These are phyloP conservation scores for Ramaria sp. DNA, from an alignment of 768 basidiomycete species.

Conservation along the genomic window DNA sequence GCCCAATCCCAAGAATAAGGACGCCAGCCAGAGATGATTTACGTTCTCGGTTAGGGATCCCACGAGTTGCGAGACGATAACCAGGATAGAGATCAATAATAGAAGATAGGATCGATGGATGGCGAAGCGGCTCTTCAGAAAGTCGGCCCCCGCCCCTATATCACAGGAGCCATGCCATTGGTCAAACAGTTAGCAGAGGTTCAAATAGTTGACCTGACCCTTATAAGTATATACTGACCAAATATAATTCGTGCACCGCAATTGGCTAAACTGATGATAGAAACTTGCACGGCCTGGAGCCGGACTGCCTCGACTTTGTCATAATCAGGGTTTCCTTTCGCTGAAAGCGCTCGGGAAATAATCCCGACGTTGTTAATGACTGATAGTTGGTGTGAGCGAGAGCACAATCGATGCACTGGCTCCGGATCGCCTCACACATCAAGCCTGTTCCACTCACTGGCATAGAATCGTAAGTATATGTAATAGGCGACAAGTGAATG, in stretches of 20 bases:
- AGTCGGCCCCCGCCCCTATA: constrained; percentile 61
- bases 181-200: constrained; percentile 22
- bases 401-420: neutral
- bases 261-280: constrained; percentile 71
- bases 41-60: constrained; percentile 47
- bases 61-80: constrained; percentile 63
- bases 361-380: constrained; percentile 85
- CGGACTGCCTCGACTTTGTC: constrained; percentile 53
- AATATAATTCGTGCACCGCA: constrained; percentile 69
- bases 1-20: constrained; percentile 44
- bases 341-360: constrained; percentile 58
- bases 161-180: neutral
- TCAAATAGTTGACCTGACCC: constrained; percentile 42
- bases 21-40: constrained; percentile 56
- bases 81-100: constrained; percentile 51
- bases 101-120: constrained; percentile 61
- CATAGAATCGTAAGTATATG: neutral
- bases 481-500: neutral
- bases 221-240: constrained; percentile 39
- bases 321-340: constrained; percentile 47
- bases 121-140: constrained; percentile 40
- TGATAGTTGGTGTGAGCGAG: constrained; percentile 31
- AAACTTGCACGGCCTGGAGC: constrained; percentile 82
- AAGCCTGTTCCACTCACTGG: constrained; percentile 64
- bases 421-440: constrained; percentile 46